Evolutionary conservation across 139 green algal genomes (phyloP), one percentile per base, ranked within the genome.

Genomic region (Chlorella sp.): DNA sequence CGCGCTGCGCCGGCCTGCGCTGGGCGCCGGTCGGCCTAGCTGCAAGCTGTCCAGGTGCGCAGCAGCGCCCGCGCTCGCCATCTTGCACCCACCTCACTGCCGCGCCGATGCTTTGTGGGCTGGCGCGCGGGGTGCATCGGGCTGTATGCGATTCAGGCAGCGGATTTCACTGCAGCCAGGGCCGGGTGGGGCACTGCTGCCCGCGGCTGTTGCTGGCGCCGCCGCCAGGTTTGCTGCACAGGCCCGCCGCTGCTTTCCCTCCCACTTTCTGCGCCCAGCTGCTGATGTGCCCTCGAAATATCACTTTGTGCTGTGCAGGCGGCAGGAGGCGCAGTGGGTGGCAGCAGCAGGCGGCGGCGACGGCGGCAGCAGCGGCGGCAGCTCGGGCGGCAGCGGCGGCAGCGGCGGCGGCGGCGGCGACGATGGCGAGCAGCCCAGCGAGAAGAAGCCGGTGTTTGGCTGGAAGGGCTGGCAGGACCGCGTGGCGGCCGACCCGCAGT

Each of bases 401-500:
- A 28, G 47, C 34, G 51, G 65, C 26, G 87, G 78, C 78, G 62
- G 55, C 36, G 83, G 25, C 28, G 78, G 78, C 64, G 32, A 81
- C 63, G 86, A 80, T 44, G 81, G 79, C 41, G 41, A 55, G 25
- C 16, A 60, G 20, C 16, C 15, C 5, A 64, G 32, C 1, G 39
- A 87, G 60, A 70, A 85, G 64, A 87, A 88, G 36, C 83, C 81
- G 36, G 63, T 56, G 32, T 71, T 90, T 73, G 28, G 87, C 13
- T 94, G 93, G 91, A 91, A 94, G 73, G 96, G 96, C n/a, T 99
- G 96, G 96, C 75, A 94, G 25, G 94, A 97, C 20, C 90, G 96
- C 12, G 92, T 98, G 9, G 91, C 91, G 12, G 95, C 94, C 26
- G 96, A 99, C 74, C 91, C 96, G 1, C 87, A 96, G 81, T 99